These are phyloP conservation scores for Fusarium sp. DNA, from an alignment of 2,329 filamentous ascomycete species.

Conservation along the genomic window DNA sequence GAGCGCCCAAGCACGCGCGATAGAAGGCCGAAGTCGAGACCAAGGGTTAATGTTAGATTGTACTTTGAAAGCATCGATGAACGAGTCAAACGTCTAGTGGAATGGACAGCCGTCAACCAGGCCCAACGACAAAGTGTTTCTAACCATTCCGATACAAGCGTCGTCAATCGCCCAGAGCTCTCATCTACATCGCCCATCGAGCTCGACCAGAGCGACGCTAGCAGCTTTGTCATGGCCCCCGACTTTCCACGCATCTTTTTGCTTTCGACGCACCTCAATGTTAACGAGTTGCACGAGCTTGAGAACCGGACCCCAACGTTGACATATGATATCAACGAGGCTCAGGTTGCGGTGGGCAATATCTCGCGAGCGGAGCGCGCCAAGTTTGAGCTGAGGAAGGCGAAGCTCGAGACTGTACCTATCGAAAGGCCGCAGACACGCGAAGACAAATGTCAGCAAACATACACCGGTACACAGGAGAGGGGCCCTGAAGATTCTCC, in stretches of 20 bases:
- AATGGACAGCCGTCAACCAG: not conserved
- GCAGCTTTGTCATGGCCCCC: constrained; percentile 37
- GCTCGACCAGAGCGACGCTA: not conserved
- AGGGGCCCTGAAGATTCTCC: constrained; percentile 9
- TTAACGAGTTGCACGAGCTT: constrained; percentile 70
- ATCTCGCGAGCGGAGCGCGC: constrained; percentile 77
- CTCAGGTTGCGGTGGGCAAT: constrained; percentile 78
- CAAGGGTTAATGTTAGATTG: not conserved
- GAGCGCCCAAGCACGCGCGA: not conserved
- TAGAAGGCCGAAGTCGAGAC: not conserved
- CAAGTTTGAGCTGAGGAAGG: constrained; percentile 78
- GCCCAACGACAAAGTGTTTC: not conserved
- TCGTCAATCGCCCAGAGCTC: not conserved
- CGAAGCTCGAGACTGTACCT: constrained; percentile 68
- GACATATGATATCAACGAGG: constrained; percentile 78
- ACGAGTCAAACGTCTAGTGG: not conserved
- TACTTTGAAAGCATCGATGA: not conserved
- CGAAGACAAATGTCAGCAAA: not conserved
- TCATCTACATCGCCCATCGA: not conserved
- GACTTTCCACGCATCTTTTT: constrained; percentile 75
- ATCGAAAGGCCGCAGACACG: constrained; percentile 9
- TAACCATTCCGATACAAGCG: not conserved
- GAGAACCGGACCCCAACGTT: constrained; percentile 73
- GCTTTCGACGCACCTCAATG: constrained; percentile 74
- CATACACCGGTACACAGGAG: not conserved